Evolutionary conservation across 495 filamentous ascomycete species (phyloP).

Genomic region (Cercophora sp.): DNA sequence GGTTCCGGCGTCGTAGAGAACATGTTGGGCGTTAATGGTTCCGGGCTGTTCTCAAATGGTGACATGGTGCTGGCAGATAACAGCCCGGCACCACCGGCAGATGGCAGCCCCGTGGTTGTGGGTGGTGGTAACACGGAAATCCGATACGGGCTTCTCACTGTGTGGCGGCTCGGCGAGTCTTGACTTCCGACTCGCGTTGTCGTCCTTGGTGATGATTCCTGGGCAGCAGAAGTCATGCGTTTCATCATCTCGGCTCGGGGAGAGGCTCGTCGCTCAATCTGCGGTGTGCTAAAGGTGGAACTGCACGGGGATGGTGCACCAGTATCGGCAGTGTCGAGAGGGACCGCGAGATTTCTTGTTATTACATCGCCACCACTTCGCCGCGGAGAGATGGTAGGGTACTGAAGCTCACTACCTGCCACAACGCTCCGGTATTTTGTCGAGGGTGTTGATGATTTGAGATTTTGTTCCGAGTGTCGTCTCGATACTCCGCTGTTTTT

Average conservation of each 20-base stretch:
- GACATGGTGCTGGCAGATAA: neutral
- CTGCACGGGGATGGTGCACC: neutral
- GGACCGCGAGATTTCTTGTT: too few species aligned
- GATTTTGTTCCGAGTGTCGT: constrained; percentile 3
- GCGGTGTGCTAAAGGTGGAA: neutral
- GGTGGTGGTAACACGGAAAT: too few species aligned
- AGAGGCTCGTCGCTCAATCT: neutral
- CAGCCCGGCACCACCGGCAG: neutral
- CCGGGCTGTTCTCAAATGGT: neutral
- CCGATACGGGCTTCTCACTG: too few species aligned
- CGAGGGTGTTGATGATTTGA: too few species aligned
- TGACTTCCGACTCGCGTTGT: too few species aligned
- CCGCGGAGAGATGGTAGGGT: too few species aligned
- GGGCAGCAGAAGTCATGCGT: too few species aligned
- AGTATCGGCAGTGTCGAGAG: too few species aligned
- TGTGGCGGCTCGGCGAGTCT: too few species aligned
- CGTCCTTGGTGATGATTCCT: too few species aligned
- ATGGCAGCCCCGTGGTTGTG: too few species aligned
- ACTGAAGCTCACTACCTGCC: neutral
- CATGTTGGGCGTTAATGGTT: neutral
- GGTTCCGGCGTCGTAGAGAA: neutral
- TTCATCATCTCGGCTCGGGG: neutral
- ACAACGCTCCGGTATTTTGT: neutral
- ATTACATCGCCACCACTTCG: too few species aligned
- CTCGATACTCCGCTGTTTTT: constrained; percentile 8